These are phyloP conservation scores for Leishmania guyanensis DNA, from an alignment of 208 protist genomes.

Conservation along the genomic window DNA sequence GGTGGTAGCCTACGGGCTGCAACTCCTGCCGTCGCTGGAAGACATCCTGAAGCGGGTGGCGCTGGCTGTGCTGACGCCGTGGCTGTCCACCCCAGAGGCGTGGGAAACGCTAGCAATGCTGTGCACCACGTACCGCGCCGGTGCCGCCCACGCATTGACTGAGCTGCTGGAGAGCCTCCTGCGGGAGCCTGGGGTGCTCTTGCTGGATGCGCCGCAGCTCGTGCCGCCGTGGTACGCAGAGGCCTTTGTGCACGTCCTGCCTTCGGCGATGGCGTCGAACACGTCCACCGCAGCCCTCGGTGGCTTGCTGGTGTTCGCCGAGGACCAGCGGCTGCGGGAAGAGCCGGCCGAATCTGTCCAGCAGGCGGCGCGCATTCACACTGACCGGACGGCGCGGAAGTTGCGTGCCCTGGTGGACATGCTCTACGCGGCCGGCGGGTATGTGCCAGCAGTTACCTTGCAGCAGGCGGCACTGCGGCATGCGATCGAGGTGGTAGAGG, in stretches of 20 bases:
- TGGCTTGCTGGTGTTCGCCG: constrained; percentile 19
- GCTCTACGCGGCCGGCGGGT: constrained; percentile 43
- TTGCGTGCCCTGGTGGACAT: constrained; percentile 47
- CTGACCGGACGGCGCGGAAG: constrained; percentile 35
- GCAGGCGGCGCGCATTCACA: constrained; percentile 18
- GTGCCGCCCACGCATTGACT: constrained; percentile 41
- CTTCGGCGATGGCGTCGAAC: constrained; percentile 19
- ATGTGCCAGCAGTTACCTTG: constrained; percentile 42
- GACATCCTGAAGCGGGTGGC: constrained; percentile 49
- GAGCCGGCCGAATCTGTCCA: not conserved
- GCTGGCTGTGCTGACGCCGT: constrained; percentile 49
- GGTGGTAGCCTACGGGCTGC: constrained; percentile 42
- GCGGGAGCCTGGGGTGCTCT: constrained; percentile 40
- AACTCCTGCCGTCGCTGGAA: constrained; percentile 60
- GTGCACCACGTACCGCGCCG: constrained; percentile 55
- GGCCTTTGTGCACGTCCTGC: constrained; percentile 16
- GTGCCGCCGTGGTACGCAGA: constrained; percentile 34
- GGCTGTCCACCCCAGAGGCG: constrained; percentile 37
- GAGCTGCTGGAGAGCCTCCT: constrained; percentile 63
- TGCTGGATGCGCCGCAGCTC: constrained; percentile 53
- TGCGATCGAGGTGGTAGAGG: constrained; percentile 53
- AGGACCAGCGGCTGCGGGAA: constrained; percentile 16
- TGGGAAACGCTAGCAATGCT: constrained; percentile 67
- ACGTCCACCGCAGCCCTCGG: constrained; percentile 11
- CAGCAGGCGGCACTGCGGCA: constrained; percentile 56